Conservation (phyloP, 2,329 filamentous ascomycete species). For the Colletotrichum falcatum region DNA sequence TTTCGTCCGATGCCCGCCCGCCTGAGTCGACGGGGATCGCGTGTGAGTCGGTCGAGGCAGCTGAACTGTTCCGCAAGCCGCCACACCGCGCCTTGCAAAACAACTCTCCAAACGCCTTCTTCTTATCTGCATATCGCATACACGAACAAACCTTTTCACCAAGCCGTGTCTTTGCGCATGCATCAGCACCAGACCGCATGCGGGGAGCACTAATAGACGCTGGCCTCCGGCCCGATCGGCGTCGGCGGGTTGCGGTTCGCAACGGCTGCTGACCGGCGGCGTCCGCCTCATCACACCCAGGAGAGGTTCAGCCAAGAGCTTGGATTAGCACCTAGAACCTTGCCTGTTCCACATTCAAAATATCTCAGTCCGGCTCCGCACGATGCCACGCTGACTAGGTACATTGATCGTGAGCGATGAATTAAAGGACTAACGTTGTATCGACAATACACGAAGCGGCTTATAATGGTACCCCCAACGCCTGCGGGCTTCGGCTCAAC, state of each 20-base stretch:
- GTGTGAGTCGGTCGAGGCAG: background rate
- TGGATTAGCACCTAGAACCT: background rate
- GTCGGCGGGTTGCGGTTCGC: constrained; percentile 23
- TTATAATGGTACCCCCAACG: constrained; percentile 39
- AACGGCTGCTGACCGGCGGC: constrained; percentile 14
- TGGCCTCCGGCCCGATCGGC: constrained; percentile 10
- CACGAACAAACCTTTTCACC: too few species aligned
- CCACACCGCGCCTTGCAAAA: background rate
- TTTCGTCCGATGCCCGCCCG: background rate
- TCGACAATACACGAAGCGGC: constrained; percentile 40
- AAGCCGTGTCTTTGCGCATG: background rate
- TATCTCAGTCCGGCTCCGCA: too few species aligned
- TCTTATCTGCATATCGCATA: background rate
- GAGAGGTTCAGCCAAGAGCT: constrained; percentile 1
- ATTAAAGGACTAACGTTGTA: constrained; percentile 39
- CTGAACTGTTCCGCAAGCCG: too few species aligned
- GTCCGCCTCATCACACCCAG: constrained; percentile 4
- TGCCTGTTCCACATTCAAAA: background rate
- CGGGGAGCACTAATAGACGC: background rate
- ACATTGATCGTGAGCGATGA: constrained; percentile 32
- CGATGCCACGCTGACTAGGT: background rate
- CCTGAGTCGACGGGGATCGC: background rate
- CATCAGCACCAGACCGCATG: background rate
- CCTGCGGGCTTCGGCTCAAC: constrained; percentile 28
- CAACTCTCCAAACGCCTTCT: background rate